Evolutionary conservation across 495 filamentous ascomycete species (phyloP).

Genomic region (Penicillium riverlandense): DNA sequence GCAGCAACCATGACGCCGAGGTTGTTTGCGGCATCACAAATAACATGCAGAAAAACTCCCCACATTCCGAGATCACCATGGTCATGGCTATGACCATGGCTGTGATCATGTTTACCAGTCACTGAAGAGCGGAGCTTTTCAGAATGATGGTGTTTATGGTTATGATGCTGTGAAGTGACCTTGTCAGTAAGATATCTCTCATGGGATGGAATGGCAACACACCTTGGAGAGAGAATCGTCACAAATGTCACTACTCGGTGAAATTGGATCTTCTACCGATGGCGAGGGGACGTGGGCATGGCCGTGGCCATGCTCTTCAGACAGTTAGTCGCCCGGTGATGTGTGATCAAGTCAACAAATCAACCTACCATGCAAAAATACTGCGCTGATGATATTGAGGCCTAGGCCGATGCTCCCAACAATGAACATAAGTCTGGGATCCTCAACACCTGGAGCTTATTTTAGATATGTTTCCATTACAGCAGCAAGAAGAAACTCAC

Average conservation of each 20-base stretch:
- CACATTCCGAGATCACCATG: slow-evolving; percentile 35
- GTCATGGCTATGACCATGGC: slow-evolving; percentile 24
- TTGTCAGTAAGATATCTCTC: not conserved
- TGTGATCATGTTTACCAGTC: slow-evolving; percentile 44
- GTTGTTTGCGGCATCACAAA: slow-evolving; percentile 44
- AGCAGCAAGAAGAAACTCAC: slow-evolving; percentile 19
- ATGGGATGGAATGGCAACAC: not conserved
- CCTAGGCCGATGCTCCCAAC: slow-evolving; percentile 71
- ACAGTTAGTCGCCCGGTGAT: too few species aligned
- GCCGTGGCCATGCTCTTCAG: slow-evolving; percentile 18
- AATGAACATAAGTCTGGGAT: slow-evolving; percentile 67
- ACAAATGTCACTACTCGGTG: slow-evolving; percentile 4
- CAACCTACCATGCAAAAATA: slow-evolving; percentile 62
- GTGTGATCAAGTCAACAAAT: too few species aligned
- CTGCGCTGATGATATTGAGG: slow-evolving; percentile 68
- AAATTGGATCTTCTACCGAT: slow-evolving; percentile 4
- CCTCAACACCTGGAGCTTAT: slow-evolving; percentile 46
- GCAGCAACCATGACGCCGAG: slow-evolving; percentile 41
- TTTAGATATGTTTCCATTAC: not conserved
- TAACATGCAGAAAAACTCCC: slow-evolving; percentile 42
- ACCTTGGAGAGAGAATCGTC: slow-evolving; percentile 13
- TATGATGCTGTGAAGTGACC: slow-evolving; percentile 6
- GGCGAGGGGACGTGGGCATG: slow-evolving; percentile 6
- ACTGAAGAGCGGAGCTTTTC: slow-evolving; percentile 3
- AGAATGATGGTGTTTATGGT: slow-evolving; percentile 14